Percentiles rank a stretch among this genome's conserved stretches.
Evolutionary conservation across 2,329 filamentous ascomycete species (phyloP).

Genomic region (Exserohilum turcica): DNA sequence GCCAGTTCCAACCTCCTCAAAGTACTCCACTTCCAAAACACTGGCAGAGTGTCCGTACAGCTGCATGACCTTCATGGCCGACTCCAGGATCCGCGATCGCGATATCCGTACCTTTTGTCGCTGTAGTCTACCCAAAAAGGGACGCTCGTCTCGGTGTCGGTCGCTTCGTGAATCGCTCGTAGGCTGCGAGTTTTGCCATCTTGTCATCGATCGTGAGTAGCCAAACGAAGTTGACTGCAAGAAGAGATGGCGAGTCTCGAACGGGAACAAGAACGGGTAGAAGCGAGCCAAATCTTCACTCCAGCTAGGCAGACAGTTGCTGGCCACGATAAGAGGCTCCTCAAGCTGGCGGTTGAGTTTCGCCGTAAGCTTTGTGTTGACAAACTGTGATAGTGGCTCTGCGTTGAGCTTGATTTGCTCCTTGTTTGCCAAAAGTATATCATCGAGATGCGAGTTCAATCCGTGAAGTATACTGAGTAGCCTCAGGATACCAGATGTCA

Average conservation of each 20-base stretch:
- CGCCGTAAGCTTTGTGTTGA: slow-evolving; percentile 97
- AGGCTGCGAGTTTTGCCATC: slow-evolving; percentile 92
- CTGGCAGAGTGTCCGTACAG: slow-evolving; percentile 96
- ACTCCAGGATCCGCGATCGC: slow-evolving; percentile 90
- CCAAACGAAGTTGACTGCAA: slow-evolving; percentile 97
- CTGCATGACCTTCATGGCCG: slow-evolving; percentile 98
- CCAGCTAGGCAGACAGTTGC: slow-evolving; percentile 94
- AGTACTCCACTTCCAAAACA: slow-evolving; percentile 96
- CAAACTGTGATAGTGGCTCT: slow-evolving; percentile 89
- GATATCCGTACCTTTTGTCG: slow-evolving; percentile 98
- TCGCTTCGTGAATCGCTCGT: slow-evolving; percentile 81
- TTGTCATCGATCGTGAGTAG: slow-evolving; percentile 94
- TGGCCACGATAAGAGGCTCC: slow-evolving; percentile 94
- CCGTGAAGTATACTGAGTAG: slow-evolving; percentile 90
- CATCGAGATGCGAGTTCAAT: slow-evolving; percentile 89
- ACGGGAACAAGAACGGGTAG: slow-evolving; percentile 97
- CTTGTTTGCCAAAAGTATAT: slow-evolving; percentile 81
- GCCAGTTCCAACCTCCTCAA: slow-evolving; percentile 96
- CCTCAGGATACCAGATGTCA: slow-evolving; percentile 83
- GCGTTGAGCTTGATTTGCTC: slow-evolving; percentile 71
- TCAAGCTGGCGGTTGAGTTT: slow-evolving; percentile 97
- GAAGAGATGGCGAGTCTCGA: slow-evolving; percentile 96
- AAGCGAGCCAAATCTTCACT: slow-evolving; percentile 91
- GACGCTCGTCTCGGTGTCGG: slow-evolving; percentile 82
- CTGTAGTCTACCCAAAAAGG: slow-evolving; percentile 88